Evolutionary conservation across 164 flowering plant species (phyloP), one percentile per base, ranked within the genome.

Genomic region (Sedum album): DNA sequence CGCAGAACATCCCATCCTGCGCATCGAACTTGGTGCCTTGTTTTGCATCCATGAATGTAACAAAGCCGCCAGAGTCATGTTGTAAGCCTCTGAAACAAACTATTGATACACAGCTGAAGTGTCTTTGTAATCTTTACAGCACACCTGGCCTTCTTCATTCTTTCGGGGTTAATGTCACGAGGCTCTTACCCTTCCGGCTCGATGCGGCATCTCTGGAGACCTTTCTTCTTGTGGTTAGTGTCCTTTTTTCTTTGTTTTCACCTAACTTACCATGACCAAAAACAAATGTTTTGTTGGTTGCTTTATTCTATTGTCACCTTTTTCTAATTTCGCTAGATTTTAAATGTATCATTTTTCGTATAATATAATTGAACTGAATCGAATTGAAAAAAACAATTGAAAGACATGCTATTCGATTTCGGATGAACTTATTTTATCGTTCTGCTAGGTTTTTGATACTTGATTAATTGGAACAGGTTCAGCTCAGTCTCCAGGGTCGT

Each of bases 91-190:
- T 64, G 66, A 64, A 64, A 6, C 20, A 33, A 11, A 39, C 66
- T 1, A 64, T 64, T 64, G 44, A 36, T 4, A 64, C 39, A 4
- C 42, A 62, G 21, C 26, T 64, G 66, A 4, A 35, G 15, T 64
- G 66, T 23, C 66, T 64, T 30, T 64, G 66, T 39, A 31, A 64
- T 39, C 23, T 64, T 2, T 64, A 64, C 23, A 64, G 26, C 8
- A 39, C 39, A 15, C 66, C 44, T 35, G 66, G 66, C 25, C 41
- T 64, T 31, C 44, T 64, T 15, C 5, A 42, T 31, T 64, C 66
- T 20, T 64, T 64, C 7, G 44, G 66, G 9, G n/a, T 64, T 30
- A 62, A 64, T 64, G 66, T 64, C 13, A 64, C 66, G 42, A 64
- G 44, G 66, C 66, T 64, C 44, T 62, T 31, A 23, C 39, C 9